Base-by-base conservation (phyloP, 495 filamentous ascomycete genomes). In the Hypoxylon lienhwacheense region DNA sequence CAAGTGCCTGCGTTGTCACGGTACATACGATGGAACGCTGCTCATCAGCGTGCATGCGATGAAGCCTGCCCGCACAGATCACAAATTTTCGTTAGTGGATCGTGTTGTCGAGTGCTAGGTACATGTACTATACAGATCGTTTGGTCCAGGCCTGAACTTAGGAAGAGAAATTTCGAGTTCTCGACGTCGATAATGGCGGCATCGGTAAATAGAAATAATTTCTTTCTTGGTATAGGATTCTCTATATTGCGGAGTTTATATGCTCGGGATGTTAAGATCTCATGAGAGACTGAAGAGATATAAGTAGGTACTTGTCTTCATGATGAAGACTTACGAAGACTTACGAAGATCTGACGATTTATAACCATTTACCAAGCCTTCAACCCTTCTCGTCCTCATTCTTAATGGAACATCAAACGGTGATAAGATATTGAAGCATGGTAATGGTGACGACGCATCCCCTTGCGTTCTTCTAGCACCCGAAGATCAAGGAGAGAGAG, bases 121-220 rank as follows among this genome's bases (percentile, higher is more conserved):
- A n/a, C 12, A n/a, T n/a, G 10, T 50, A 49, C 37, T 39, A 36
- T 53, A 42, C 34, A 29, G 47, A 42, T 17, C 49, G 26, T 32
- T 34, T 46, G 33, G 41, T 37, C 36, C 29, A 47, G 28, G 36
- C 21, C 15, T 25, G 31, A n/a, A n/a, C n/a, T n/a, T n/a, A n/a
- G n/a, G n/a, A n/a, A n/a, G n/a, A n/a, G n/a, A n/a, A n/a, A n/a
- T n/a, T n/a, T 25, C 7, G 43, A 28, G 39, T 46, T 55, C 51
- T 59, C 42, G 51, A 55, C 49, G 50, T 60, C 52, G 52, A 61
- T 56, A 55, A 53, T 48, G 47, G 52, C 52, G 58, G 58, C 52
- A 61, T 47, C 28, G 22, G 51, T 36, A 49, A 61, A 54, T 54
- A 41, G n/a, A n/a, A n/a, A 34, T 28, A 10, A 28, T 28, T 28